Percentiles rank a stretch among this genome's conserved stretches.
These are phyloP conservation scores for Eragrostis curvula DNA, from an alignment of 176 grass and related monocot species.

Conservation along the genomic window DNA sequence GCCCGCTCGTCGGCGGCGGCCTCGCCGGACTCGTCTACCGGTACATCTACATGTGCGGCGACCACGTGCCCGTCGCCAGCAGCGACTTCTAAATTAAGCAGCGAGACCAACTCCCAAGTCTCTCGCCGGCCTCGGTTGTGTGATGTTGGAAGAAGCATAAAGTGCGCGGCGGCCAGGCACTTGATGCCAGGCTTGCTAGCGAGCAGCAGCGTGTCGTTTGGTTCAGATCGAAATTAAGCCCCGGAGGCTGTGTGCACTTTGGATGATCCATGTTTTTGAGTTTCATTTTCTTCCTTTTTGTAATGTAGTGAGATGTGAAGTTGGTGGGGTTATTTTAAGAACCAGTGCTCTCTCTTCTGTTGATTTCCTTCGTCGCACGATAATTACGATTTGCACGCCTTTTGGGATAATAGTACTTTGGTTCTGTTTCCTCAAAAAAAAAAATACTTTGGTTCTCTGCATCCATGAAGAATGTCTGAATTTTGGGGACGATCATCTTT, in stretches of 20 bases:
- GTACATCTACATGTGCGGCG: constrained; percentile 58
- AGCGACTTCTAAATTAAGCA: constrained; percentile 36
- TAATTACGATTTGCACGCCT: too few species aligned
- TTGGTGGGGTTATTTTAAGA: constrained; percentile 23
- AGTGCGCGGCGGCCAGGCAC: constrained; percentile 1
- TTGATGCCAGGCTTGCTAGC: not conserved
- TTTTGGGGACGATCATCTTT: too few species aligned
- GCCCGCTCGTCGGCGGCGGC: constrained; percentile 63
- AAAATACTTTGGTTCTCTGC: not conserved
- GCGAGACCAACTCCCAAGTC: not conserved
- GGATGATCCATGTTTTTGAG: constrained; percentile 2
- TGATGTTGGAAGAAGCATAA: constrained; percentile 18
- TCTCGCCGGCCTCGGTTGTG: too few species aligned
- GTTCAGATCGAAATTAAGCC: constrained; percentile 19
- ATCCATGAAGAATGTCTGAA: too few species aligned
- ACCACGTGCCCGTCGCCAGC: constrained; percentile 47
- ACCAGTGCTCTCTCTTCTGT: too few species aligned
- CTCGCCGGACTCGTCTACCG: constrained; percentile 62
- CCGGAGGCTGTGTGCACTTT: constrained; percentile 26
- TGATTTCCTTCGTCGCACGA: too few species aligned
- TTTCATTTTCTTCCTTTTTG: not conserved
- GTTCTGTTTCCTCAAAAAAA: too few species aligned
- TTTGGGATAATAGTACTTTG: too few species aligned
- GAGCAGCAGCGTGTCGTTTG: too few species aligned
- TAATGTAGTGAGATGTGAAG: constrained; percentile 19